phyloP scores from a whole-genome alignment of 495 filamentous ascomycete genomes.

The Penicillium subrubescens region DNA sequence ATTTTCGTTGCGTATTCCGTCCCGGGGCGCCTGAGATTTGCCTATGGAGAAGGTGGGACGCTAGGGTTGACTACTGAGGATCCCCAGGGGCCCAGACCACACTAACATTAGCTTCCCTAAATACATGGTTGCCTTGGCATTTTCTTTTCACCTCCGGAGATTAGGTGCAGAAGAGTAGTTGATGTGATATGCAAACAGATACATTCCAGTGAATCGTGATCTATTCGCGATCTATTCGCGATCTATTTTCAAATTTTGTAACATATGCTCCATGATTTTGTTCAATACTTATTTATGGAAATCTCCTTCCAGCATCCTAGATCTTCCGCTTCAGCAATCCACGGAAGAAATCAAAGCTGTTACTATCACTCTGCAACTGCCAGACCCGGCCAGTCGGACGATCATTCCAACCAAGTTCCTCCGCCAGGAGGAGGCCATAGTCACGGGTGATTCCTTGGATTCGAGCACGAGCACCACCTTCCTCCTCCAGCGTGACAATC shows the following conservation, averaged over 20 bases:
- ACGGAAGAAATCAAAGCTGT: slow-evolving; percentile 97
- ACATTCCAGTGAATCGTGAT: background rate
- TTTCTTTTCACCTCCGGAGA: no score
- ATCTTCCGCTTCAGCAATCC: slow-evolving; percentile 84
- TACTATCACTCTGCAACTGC: slow-evolving; percentile 92
- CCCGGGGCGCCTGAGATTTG: no score
- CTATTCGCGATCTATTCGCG: background rate
- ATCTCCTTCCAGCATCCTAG: background rate
- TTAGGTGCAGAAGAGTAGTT: no score
- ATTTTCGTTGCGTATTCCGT: no score
- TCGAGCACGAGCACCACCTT: slow-evolving; percentile 74
- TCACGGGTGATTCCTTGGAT: slow-evolving; percentile 88
- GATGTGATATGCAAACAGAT: no score
- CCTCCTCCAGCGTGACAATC: slow-evolving; percentile 83
- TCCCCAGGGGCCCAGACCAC: no score
- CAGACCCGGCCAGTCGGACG: slow-evolving; percentile 73
- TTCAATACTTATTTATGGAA: background rate
- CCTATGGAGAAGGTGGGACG: no score
- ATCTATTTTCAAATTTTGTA: background rate
- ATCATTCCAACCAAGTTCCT: slow-evolving; percentile 77
- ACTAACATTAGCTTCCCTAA: no score
- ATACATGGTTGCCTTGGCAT: no score
- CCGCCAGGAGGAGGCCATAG: slow-evolving; percentile 80
- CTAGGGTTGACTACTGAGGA: no score
- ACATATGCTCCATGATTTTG: background rate